phyloP scores from a whole-genome alignment of 257 asterid genomes.

The Eustoma russellianum region DNA sequence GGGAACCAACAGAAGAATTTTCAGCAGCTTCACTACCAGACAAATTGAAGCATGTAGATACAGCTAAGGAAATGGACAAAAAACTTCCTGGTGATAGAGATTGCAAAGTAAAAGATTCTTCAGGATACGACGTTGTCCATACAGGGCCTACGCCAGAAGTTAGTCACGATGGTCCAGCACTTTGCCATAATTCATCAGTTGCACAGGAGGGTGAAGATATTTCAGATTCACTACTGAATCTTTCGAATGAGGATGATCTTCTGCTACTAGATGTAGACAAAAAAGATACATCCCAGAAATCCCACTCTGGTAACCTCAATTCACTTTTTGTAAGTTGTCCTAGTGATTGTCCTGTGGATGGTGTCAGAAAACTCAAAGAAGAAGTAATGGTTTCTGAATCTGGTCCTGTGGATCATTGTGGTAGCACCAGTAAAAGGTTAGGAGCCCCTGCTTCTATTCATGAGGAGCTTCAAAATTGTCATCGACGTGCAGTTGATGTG shows the following conservation, averaged over 20 bases:
- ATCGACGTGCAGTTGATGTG: slow-evolving; percentile 27
- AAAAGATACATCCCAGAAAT: slow-evolving; percentile 27
- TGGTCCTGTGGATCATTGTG: slow-evolving; percentile 18
- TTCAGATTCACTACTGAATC: slow-evolving; percentile 81
- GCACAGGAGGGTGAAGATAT: slow-evolving; percentile 48
- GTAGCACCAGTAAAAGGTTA: slow-evolving; percentile 22
- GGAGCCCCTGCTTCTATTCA: slow-evolving; percentile 21
- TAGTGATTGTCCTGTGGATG: slow-evolving; percentile 26
- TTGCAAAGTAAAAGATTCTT: slow-evolving; percentile 27
- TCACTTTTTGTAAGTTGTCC: slow-evolving; percentile 30
- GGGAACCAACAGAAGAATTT: slow-evolving; percentile 31
- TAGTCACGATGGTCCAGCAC: slow-evolving; percentile 11
- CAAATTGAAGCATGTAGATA: slow-evolving; percentile 25
- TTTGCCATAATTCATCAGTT: slow-evolving; percentile 9
- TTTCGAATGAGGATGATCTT: slow-evolving; percentile 66
- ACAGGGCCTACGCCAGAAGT: slow-evolving; percentile 20
- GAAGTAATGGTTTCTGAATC: slow-evolving; percentile 25
- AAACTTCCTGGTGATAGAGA: slow-evolving; percentile 26
- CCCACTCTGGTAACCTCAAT: slow-evolving; percentile 20
- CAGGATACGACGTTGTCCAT: slow-evolving; percentile 17
- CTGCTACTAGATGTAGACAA: slow-evolving; percentile 47
- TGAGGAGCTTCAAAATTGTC: slow-evolving; percentile 23
- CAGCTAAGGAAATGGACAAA: slow-evolving; percentile 24
- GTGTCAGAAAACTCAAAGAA: slow-evolving; percentile 24
- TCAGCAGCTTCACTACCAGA: slow-evolving; percentile 31